Evolutionary conservation across 2,329 filamentous ascomycete genomes (phyloP).

Genomic region (Fonsecaea pugnacius): DNA sequence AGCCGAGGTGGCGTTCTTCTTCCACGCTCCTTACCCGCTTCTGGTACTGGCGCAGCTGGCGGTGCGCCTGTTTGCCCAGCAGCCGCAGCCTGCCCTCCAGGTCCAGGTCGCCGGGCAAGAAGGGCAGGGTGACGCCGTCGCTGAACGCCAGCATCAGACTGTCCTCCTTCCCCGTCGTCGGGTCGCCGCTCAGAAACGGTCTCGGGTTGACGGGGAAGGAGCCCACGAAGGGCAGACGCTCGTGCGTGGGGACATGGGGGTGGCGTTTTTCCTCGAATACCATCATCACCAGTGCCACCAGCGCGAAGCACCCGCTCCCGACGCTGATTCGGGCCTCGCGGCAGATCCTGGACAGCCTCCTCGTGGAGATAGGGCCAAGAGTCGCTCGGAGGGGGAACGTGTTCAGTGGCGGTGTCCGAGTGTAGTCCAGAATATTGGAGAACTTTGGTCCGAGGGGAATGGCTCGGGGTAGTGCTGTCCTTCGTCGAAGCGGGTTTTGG

Average conservation of each 20-base stretch:
- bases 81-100: conserved; percentile 31
- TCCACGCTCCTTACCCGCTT: conserved; percentile 28
- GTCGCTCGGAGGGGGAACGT: conserved; percentile 22
- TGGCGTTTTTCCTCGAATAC: conserved; percentile 31
- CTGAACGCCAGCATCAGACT: conserved; percentile 36
- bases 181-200: conserved; percentile 28
- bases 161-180: conserved; percentile 33
- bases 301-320: conserved; percentile 34
- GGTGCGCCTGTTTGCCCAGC: conserved; percentile 33
- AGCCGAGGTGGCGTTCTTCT: conserved; percentile 30
- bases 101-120: conserved; percentile 29
- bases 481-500: conserved; percentile 33
- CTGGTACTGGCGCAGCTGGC: conserved; percentile 35
- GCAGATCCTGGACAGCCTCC: conserved; percentile 30
- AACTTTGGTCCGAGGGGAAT: conserved; percentile 23
- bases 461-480: conserved; percentile 10
- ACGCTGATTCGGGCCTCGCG: conserved; percentile 31
- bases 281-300: conserved; percentile 37
- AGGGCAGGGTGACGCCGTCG: conserved; percentile 35
- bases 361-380: conserved; percentile 22
- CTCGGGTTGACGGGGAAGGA: conserved; percentile 37
- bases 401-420: conserved; percentile 31
- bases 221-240: conserved; percentile 33
- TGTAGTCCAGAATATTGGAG: conserved; percentile 29
- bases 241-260: conserved; percentile 23